phyloP scores from a whole-genome alignment of 768 basidiomycete species.

The Podaxis carcinomalis region DNA sequence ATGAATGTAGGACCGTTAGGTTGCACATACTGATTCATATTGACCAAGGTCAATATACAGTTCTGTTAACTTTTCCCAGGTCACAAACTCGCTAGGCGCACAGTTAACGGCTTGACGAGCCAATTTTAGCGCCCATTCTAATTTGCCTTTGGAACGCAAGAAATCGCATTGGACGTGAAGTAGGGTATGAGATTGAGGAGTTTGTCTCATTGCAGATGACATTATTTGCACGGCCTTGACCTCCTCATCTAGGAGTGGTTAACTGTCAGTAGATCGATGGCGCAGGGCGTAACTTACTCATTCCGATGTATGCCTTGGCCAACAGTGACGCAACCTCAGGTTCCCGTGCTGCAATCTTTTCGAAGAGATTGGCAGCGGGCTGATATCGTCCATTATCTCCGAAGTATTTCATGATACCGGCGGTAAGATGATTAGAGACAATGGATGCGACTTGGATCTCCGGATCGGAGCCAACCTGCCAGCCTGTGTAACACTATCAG shows the following conservation, averaged over 20 bases:
- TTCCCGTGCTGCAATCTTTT: slow-evolving; percentile 80
- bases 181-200: slow-evolving; percentile 90
- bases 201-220: slow-evolving; percentile 73
- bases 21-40: slow-evolving; percentile 61
- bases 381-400: slow-evolving; percentile 87
- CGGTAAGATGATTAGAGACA: slow-evolving; percentile 94
- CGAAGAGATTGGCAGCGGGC: slow-evolving; percentile 89
- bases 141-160: slow-evolving; percentile 77
- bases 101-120: slow-evolving; percentile 96
- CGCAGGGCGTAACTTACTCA: slow-evolving; percentile 64
- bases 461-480: slow-evolving; percentile 98
- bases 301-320: slow-evolving; percentile 89
- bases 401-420: slow-evolving; percentile 95
- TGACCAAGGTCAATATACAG: slow-evolving; percentile 88
- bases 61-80: slow-evolving; percentile 97
- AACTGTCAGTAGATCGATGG: neutral
- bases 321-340: slow-evolving; percentile 87
- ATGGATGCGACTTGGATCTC: slow-evolving; percentile 98
- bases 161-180: slow-evolving; percentile 96
- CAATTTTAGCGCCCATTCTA: slow-evolving; percentile 87
- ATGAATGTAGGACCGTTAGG: neutral
- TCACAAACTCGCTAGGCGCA: slow-evolving; percentile 97
- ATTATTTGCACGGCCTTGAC: slow-evolving; percentile 98
- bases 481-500: slow-evolving; percentile 47
- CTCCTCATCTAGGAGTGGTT: slow-evolving; percentile 73